These are phyloP conservation scores for Mychonastes homosphaera DNA, from an alignment of 139 green algal species.

Conservation along the genomic window DNA sequence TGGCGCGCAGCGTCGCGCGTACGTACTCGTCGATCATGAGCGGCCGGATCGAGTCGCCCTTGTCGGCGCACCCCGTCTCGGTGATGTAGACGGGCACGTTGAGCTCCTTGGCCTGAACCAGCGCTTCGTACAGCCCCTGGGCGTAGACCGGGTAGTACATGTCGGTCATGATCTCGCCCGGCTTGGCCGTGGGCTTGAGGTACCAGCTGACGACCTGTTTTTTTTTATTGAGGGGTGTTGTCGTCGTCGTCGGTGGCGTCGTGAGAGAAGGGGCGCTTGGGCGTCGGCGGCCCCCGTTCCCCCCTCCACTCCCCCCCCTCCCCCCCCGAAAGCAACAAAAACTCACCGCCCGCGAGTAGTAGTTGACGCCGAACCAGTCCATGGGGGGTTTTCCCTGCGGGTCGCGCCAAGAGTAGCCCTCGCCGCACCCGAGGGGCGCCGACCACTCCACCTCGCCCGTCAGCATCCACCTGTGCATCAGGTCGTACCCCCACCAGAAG, in stretches of 20 bases:
- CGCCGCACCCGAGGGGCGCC: conserved; percentile 36
- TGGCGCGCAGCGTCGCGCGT: conserved; percentile 31
- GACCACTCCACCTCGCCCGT: conserved; percentile 48
- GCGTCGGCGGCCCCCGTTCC: neutral
- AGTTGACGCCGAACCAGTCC: conserved; percentile 57
- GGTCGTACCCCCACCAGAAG: conserved; percentile 54
- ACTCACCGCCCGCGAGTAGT: conserved; percentile 27
- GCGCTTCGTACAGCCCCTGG: conserved; percentile 43
- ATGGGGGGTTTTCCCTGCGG: conserved; percentile 34
- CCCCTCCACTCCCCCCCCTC: neutral
- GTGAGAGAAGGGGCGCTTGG: neutral
- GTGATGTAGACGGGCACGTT: conserved; percentile 75
- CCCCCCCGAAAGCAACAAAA: neutral
- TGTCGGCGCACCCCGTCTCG: conserved; percentile 65
- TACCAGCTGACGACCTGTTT: conserved; percentile 19
- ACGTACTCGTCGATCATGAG: conserved; percentile 41
- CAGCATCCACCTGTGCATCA: conserved; percentile 44
- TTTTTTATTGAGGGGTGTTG: neutral
- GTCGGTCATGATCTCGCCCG: conserved; percentile 67
- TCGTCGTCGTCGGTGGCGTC: neutral
- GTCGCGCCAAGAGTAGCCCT: conserved; percentile 30
- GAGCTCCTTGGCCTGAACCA: conserved; percentile 12
- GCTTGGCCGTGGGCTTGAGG: conserved; percentile 31
- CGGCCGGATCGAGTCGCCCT: conserved; percentile 28
- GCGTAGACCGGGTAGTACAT: conserved; percentile 73